These are phyloP conservation scores for Malus sylvestris DNA, from an alignment of 306 rosid species.

Conservation along the genomic window DNA sequence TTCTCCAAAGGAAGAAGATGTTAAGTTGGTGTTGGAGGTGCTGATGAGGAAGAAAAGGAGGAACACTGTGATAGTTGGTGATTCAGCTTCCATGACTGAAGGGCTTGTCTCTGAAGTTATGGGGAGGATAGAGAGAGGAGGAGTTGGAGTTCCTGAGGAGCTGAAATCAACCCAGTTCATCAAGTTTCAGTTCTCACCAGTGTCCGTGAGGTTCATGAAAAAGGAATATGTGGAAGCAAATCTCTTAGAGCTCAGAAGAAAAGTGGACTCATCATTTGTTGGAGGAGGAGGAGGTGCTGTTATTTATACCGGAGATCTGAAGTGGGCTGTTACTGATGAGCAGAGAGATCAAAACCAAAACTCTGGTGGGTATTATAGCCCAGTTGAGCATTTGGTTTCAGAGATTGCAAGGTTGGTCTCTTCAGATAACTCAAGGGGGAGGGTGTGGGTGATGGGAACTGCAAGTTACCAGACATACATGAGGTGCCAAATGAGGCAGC, in stretches of 20 bases:
- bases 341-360: conserved; percentile 18
- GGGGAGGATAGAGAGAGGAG: conserved; percentile 57
- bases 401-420: conserved; percentile 57
- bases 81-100: conserved; percentile 46
- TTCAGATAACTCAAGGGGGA: conserved; percentile 25
- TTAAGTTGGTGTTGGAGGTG: conserved; percentile 52
- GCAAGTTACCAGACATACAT: conserved; percentile 80
- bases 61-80: conserved; percentile 83
- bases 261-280: conserved; percentile 29
- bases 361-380: conserved; percentile 22
- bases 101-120: conserved; percentile 55
- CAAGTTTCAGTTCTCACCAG: conserved; percentile 43
- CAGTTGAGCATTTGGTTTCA: conserved; percentile 50
- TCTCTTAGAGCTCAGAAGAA: conserved; percentile 47
- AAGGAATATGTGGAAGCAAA: conserved; percentile 58
- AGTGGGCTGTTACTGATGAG: conserved; percentile 49
- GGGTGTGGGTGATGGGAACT: conserved; percentile 67
- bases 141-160: conserved; percentile 56
- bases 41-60: conserved; percentile 49
- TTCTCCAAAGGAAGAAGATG: conserved; percentile 38
- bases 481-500: conserved; percentile 79
- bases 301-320: conserved; percentile 64
- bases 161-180: conserved; percentile 46
- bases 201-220: conserved; percentile 54
- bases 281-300: conserved; percentile 44